Conservation (phyloP, 768 basidiomycete genomes). For the Scleroderma bovista region DNA sequence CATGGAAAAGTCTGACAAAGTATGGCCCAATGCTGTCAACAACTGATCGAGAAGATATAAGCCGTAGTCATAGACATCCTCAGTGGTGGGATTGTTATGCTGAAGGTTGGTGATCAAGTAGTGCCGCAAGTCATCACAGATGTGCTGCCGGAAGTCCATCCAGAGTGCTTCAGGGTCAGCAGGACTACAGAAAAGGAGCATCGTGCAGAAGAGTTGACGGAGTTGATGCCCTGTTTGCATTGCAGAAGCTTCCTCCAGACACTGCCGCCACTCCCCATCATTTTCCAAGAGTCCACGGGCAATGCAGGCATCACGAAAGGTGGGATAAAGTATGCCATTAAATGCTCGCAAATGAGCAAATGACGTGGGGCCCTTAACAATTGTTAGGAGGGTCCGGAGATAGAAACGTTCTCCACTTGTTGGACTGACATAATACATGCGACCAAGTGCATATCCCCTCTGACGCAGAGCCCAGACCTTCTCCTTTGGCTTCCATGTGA, state of each 20-base stretch:
- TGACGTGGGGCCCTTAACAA: slow-evolving; percentile 16
- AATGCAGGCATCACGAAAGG: slow-evolving; percentile 37
- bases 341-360: slow-evolving; percentile 23
- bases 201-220: slow-evolving; percentile 34
- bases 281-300: slow-evolving; percentile 39
- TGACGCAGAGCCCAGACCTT: too few species aligned
- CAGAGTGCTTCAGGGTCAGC: slow-evolving; percentile 32
- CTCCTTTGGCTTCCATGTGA: too few species aligned
- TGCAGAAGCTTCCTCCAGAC: slow-evolving; percentile 35
- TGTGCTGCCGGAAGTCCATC: slow-evolving; percentile 25
- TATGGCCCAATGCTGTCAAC: slow-evolving; percentile 5
- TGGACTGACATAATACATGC: too few species aligned
- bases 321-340: slow-evolving; percentile 17
- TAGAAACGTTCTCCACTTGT: too few species aligned
- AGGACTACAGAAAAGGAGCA: slow-evolving; percentile 31
- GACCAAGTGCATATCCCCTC: too few species aligned
- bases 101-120: slow-evolving; percentile 10
- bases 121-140: slow-evolving; percentile 37
- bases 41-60: slow-evolving; percentile 33
- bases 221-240: slow-evolving; percentile 34
- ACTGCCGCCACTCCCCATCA: slow-evolving; percentile 42
- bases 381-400: too few species aligned
- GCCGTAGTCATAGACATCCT: slow-evolving; percentile 36
- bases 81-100: slow-evolving; percentile 19
- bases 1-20: slow-evolving; percentile 13